Conservation (phyloP, 225 moss, liverwort and hornwort genomes). For the Bryum argenteum region DNA sequence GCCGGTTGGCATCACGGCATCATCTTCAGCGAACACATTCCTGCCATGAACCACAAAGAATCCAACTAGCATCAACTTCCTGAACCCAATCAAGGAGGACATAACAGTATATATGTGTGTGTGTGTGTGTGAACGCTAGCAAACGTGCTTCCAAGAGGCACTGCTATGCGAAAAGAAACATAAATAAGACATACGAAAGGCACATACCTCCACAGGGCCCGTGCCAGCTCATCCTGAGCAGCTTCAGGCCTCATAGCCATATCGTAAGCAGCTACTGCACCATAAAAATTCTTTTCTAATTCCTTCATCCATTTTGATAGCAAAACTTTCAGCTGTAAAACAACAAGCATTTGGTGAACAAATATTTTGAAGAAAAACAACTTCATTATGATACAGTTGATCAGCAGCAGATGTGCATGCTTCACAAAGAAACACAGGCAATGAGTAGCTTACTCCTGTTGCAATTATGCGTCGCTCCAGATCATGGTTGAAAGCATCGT, state of each 20-base stretch:
- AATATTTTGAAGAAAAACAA: not conserved
- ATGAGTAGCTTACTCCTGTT: slow-evolving; percentile 67
- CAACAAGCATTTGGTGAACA: slow-evolving; percentile 17
- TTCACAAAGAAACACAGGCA: slow-evolving; percentile 13
- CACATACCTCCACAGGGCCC: slow-evolving; percentile 84
- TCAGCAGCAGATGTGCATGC: slow-evolving; percentile 21
- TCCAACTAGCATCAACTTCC: slow-evolving; percentile 27
- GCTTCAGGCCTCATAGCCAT: slow-evolving; percentile 76
- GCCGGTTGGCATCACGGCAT: slow-evolving; percentile 59
- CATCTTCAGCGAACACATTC: slow-evolving; percentile 72
- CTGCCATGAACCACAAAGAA: slow-evolving; percentile 41
- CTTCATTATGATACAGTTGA: not conserved
- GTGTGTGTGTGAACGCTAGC: slow-evolving; percentile 14
- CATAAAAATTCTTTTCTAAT: slow-evolving; percentile 93
- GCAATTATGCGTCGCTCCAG: slow-evolving; percentile 67
- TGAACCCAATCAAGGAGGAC: slow-evolving; percentile 11
- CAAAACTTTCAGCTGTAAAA: slow-evolving; percentile 53
- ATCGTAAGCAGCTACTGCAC: slow-evolving; percentile 91
- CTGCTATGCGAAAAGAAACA: slow-evolving; percentile 9
- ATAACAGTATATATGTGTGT: not conserved
- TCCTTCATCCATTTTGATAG: slow-evolving; percentile 99
- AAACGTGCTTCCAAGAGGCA: slow-evolving; percentile 13
- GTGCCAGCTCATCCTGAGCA: slow-evolving; percentile 82
- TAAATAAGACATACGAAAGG: not conserved
- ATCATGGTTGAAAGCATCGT: slow-evolving; percentile 69